Conservation (phyloP, 441 rosid genomes). For the Corymbia calophylla region DNA sequence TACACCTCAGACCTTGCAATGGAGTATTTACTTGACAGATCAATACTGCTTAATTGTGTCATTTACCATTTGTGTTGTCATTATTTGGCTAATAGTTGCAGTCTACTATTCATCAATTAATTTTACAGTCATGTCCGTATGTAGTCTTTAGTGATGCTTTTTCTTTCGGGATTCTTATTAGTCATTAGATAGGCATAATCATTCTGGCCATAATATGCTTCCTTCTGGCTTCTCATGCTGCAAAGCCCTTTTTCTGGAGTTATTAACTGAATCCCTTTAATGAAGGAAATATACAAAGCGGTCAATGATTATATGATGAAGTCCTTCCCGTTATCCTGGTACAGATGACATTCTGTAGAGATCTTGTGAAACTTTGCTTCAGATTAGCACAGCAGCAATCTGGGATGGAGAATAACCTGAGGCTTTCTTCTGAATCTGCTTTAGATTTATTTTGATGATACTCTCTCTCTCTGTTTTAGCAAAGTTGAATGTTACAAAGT, state of each 20-base stretch:
- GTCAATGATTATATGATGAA: neutral
- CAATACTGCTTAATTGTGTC: neutral
- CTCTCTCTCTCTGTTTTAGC: neutral
- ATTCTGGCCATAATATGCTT: neutral
- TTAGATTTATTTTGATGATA: neutral
- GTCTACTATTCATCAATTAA: neutral
- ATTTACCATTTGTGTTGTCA: neutral
- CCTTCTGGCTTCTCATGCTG: neutral
- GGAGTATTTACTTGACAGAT: neutral
- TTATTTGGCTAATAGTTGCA: neutral
- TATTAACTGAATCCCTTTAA: neutral
- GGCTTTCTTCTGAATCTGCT: neutral
- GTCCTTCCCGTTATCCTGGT: neutral
- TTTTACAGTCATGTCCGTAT: neutral
- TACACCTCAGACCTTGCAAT: neutral
- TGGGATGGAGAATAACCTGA: neutral
- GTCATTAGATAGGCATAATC: neutral
- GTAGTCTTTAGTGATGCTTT: neutral
- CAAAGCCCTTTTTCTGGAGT: neutral
- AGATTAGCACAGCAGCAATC: neutral
- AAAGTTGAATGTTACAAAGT: neutral
- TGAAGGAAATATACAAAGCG: neutral
- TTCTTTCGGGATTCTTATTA: neutral
- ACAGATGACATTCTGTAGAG: neutral
- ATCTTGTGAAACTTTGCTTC: neutral